Conservation (phyloP, 108 stramenopile species). For the Skeletonema grethae region DNA sequence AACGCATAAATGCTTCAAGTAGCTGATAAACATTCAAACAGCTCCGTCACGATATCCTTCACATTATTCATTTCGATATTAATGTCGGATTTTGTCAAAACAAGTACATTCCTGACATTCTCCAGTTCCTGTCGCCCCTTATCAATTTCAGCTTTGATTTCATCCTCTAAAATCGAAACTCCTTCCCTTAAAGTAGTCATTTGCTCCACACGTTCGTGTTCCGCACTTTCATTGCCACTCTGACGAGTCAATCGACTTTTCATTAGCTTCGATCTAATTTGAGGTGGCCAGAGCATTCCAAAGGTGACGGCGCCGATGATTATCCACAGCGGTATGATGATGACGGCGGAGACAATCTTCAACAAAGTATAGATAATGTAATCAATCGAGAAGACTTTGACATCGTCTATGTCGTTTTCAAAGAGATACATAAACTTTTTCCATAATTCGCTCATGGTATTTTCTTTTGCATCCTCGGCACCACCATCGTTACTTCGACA, state of each 20-base stretch:
- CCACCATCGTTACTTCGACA: neutral
- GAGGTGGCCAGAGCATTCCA: slow-evolving; percentile 79
- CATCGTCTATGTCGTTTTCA: slow-evolving; percentile 22
- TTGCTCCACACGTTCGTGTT: slow-evolving; percentile 14
- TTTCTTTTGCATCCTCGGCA: slow-evolving; percentile 9
- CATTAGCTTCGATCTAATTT: slow-evolving; percentile 60
- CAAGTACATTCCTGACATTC: slow-evolving; percentile 9
- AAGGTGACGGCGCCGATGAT: slow-evolving; percentile 55
- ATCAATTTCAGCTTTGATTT: slow-evolving; percentile 30
- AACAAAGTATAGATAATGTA: slow-evolving; percentile 14
- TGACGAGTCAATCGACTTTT: slow-evolving; percentile 19
- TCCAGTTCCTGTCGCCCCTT: slow-evolving; percentile 29
- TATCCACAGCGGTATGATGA: slow-evolving; percentile 75
- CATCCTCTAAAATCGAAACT: slow-evolving; percentile 23
- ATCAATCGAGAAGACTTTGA: slow-evolving; percentile 15
- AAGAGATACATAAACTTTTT: slow-evolving; percentile 47
- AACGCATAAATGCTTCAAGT: neutral
- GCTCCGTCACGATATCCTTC: slow-evolving; percentile 53
- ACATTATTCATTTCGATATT: slow-evolving; percentile 52
- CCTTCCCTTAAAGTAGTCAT: slow-evolving; percentile 24
- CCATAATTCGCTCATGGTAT: slow-evolving; percentile 31
- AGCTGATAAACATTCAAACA: slow-evolving; percentile 60
- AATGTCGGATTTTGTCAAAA: slow-evolving; percentile 4
- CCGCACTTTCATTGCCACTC: slow-evolving; percentile 11
- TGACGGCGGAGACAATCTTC: slow-evolving; percentile 40